Evolutionary conservation across 345 rosid genomes (phyloP), one percentile per base, ranked within the genome.

Genomic region (Arabis hirsuta): DNA sequence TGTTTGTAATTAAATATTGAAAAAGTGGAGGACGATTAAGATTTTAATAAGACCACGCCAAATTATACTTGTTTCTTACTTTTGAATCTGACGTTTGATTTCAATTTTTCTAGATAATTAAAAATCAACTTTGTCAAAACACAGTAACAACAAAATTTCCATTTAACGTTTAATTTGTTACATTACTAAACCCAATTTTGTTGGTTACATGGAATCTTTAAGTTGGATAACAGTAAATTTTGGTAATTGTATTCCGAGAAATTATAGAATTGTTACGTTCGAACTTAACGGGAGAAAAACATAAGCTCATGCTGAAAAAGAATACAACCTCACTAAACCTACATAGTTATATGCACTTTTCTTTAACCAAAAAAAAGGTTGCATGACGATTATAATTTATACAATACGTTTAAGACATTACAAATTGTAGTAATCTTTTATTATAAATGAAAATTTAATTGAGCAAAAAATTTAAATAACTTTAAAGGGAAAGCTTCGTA

Each of bases 401-500:
- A 26, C 32, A 34, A 48, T 39, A 38, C 59, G 7, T 26, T 27
- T 39, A 39, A n/a, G 51, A 39, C 10, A 41, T 43, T 51, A 9
- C 54, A 72, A 22, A 44, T 31, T 10, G 56, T 24, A 62, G 13
- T 36, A 1, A 29, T 12, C 7, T 39, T 12, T 6, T 27, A 11
- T 43, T 34, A 34, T 7, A 62, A 32, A 52, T 50, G 39, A 22
- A 22, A 48, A 24, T 11, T 22, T 36, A 36, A 41, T 16, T 20
- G 64, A 45, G 56, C 31, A 32, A 7, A 38, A 65, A 62, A 69
- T 34, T 14, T 4, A 20, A 46, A 29, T 9, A 42, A 16, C 73
- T 62, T 69, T 38, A 54, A 53, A 68, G 48, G 41, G 72, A 60
- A 68, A 75, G 48, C 57, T 76, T 69, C 41, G 4, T 36, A 9